These are phyloP conservation scores for Citrus reticulata DNA, from an alignment of 345 rosid genomes.

Conservation along the genomic window DNA sequence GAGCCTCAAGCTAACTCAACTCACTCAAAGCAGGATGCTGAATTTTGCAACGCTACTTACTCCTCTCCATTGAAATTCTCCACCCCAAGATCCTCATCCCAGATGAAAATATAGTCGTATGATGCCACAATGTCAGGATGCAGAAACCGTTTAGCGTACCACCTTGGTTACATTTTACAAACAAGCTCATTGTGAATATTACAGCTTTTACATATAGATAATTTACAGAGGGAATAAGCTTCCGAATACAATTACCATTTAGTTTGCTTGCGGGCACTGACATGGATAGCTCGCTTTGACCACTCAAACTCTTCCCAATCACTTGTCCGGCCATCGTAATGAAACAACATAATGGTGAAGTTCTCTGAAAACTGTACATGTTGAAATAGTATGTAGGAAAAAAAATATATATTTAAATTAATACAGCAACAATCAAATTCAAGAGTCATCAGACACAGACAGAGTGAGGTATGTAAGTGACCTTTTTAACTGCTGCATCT, in stretches of 20 bases:
- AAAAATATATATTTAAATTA: not conserved
- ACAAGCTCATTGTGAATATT: constrained; percentile 8
- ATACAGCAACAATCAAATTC: not conserved
- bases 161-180: constrained; percentile 43
- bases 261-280: constrained; percentile 76
- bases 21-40: not conserved
- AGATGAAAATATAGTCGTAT: constrained; percentile 85
- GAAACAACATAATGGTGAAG: constrained; percentile 84
- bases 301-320: constrained; percentile 96
- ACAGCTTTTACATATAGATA: not conserved
- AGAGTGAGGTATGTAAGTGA: constrained; percentile 17
- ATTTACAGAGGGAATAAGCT: constrained; percentile 1
- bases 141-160: constrained; percentile 96
- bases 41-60: constrained; percentile 35
- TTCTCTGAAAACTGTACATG: constrained; percentile 76
- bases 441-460: not conserved
- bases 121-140: constrained; percentile 87
- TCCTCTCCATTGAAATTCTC: constrained; percentile 80
- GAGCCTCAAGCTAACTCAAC: not conserved
- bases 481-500: constrained; percentile 83
- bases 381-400: constrained; percentile 4
- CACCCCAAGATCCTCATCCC: constrained; percentile 98
- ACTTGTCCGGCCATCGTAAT: constrained; percentile 76
- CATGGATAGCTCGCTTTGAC: constrained; percentile 91
- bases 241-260: constrained; percentile 58